Evolutionary conservation across 2,329 filamentous ascomycete genomes (phyloP).

Genomic region (Fusarium siculi): DNA sequence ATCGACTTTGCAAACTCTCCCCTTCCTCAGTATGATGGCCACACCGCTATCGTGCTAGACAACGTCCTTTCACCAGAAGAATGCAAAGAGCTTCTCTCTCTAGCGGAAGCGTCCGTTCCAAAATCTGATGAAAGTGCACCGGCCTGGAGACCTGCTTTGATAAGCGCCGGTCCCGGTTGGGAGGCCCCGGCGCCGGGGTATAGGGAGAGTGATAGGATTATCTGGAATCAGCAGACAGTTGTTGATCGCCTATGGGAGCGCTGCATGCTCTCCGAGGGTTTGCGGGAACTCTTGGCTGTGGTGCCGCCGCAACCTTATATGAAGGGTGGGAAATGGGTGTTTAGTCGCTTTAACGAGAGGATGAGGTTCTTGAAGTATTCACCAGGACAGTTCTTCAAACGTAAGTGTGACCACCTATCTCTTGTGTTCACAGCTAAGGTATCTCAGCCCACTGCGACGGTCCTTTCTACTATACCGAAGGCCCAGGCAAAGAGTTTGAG

Average conservation of each 20-base stretch:
- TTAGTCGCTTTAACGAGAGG: slow-evolving; percentile 72
- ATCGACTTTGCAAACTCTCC: slow-evolving; percentile 64
- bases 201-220: slow-evolving; percentile 79
- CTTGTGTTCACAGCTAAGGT: background rate
- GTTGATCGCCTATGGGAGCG: slow-evolving; percentile 72
- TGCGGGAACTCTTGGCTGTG: slow-evolving; percentile 53
- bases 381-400: slow-evolving; percentile 76
- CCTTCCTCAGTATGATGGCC: slow-evolving; percentile 62
- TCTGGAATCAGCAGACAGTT: slow-evolving; percentile 74
- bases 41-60: slow-evolving; percentile 69
- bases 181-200: slow-evolving; percentile 66
- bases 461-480: slow-evolving; percentile 64
- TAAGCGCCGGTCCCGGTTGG: slow-evolving; percentile 71
- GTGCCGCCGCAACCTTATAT: slow-evolving; percentile 45
- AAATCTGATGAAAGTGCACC: slow-evolving; percentile 33
- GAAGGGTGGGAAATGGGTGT: slow-evolving; percentile 52
- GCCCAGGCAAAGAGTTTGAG: slow-evolving; percentile 53
- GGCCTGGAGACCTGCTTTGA: slow-evolving; percentile 74
- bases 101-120: slow-evolving; percentile 64
- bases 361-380: slow-evolving; percentile 81
- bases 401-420: slow-evolving; percentile 41
- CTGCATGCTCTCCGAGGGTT: slow-evolving; percentile 56
- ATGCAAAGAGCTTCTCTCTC: slow-evolving; percentile 64
- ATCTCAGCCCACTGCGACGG: slow-evolving; percentile 73
- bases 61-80: slow-evolving; percentile 66